Percentiles rank a stretch among this genome's conserved stretches.
Evolutionary conservation across 129 eudicot species (phyloP).

Genomic region (Smallanthus sonchifolius): DNA sequence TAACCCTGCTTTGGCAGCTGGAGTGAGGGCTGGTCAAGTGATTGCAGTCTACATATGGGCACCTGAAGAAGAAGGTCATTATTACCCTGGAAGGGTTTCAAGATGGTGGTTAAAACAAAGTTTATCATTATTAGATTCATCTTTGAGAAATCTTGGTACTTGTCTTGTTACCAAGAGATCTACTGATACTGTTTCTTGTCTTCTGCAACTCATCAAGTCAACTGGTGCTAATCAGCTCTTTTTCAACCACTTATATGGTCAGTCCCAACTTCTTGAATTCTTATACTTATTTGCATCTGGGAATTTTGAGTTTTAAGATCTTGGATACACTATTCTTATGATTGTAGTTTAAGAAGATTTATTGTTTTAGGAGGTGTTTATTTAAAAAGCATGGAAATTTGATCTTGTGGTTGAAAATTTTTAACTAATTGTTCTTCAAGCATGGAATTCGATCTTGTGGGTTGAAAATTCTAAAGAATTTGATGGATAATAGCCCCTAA

Average conservation of each 20-base stretch:
- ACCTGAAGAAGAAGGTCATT: slow-evolving; percentile 95
- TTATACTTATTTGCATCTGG: not conserved
- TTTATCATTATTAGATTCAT: slow-evolving; percentile 65
- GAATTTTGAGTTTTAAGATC: slow-evolving; percentile 2
- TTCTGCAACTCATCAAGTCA: slow-evolving; percentile 64
- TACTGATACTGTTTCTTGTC: slow-evolving; percentile 72
- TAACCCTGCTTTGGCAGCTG: slow-evolving; percentile 92
- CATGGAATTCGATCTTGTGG: not conserved
- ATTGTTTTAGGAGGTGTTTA: no score
- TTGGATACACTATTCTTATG: not conserved
- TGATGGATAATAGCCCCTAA: not conserved
- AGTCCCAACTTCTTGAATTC: slow-evolving; percentile 14
- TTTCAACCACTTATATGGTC: slow-evolving; percentile 96
- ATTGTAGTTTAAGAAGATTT: not conserved
- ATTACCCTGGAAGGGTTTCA: slow-evolving; percentile 89
- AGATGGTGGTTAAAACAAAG: slow-evolving; percentile 99
- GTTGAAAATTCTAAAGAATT: not conserved
- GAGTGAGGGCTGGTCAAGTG: slow-evolving; percentile 81
- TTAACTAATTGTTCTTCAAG: not conserved
- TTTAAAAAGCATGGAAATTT: not conserved
- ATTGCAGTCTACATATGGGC: slow-evolving; percentile 81
- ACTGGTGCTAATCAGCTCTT: slow-evolving; percentile 89
- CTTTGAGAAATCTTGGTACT: slow-evolving; percentile 79
- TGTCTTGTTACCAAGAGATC: slow-evolving; percentile 79
- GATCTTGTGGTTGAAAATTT: not conserved